Evolutionary conservation across 2,329 filamentous ascomycete species (phyloP), one percentile per base, ranked within the genome.

Genomic region (Colletotrichum sp.): DNA sequence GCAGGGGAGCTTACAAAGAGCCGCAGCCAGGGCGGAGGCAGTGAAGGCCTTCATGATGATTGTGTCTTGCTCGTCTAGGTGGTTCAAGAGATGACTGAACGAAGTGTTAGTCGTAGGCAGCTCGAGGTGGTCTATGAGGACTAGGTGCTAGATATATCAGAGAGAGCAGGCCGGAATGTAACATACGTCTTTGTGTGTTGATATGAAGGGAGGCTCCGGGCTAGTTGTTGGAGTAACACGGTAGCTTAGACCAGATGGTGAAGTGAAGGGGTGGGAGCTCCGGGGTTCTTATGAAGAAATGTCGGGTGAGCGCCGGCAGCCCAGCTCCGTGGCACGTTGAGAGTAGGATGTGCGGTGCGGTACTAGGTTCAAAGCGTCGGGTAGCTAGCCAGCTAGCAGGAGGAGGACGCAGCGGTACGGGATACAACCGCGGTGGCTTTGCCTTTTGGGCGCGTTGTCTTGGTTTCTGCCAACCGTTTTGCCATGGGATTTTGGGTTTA

Each of bases 261-360:
- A 1, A 9, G 15, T 1, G 28, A 15, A 6, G 3, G 56, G 61
- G 69, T 55, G 73, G 70, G 73, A 62, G 62, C 38, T 72, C 24
- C 55, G 60, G 73, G 73, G 69, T 75, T 72, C 69, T 75, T 75
- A 75, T 75, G 73, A 72, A 72, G 43, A 72, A 32, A 30, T 34
- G 36, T 61, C 28, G 30, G 67, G 18, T 24, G 52, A 61, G 60
- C 48, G 48, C 65, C 66, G 67, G 52, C 48, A 70, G 26, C 43
- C 38, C 64, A 72, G 38, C 73, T 66, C 62, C 52, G 38, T 72
- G 69, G 38, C 60, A 68, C 36, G 24, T 55, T 43, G 28, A 62
- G 18, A 43, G 62, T 43, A 38, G 62, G 38, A 58, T 24, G 43
- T 58, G 52, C 28, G 26, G 69, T 72, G 55, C 68, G 55, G 69